phyloP scores from a whole-genome alignment of 352 stramenopile genomes.

The Phytophthora colocasiae region DNA sequence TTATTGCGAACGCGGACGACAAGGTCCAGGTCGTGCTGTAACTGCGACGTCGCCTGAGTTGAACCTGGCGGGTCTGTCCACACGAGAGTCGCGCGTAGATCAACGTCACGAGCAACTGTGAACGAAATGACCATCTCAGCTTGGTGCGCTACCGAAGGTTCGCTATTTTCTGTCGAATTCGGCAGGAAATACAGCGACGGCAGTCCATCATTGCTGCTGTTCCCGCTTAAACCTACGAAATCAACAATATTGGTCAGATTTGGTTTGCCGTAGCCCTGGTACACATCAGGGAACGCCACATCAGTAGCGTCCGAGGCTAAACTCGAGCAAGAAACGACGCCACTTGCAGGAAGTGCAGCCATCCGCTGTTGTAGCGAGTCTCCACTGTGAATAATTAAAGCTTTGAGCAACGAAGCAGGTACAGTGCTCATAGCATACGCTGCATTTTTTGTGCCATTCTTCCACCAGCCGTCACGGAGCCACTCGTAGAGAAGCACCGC shows the following conservation, averaged over 20 bases:
- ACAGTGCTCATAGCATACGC: conserved; percentile 63
- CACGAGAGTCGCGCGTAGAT: conserved; percentile 75
- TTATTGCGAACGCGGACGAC: conserved; percentile 68
- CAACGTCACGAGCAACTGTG: conserved; percentile 64
- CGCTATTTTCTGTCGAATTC: conserved; percentile 70
- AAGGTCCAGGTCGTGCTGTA: conserved; percentile 85
- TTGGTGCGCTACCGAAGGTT: conserved; percentile 59
- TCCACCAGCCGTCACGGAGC: conserved; percentile 85
- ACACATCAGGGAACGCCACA: conserved; percentile 70
- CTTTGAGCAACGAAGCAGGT: conserved; percentile 79
- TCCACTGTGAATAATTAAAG: conserved; percentile 83
- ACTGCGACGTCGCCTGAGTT: conserved; percentile 60
- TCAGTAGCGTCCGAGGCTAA: conserved; percentile 38
- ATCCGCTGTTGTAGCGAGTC: conserved; percentile 63
- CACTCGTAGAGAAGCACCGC: conserved; percentile 81
- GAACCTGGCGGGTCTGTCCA: conserved; percentile 84
- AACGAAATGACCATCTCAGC: conserved; percentile 77
- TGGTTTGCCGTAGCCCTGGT: conserved; percentile 84
- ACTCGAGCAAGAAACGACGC: conserved; percentile 58
- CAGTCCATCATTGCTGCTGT: conserved; percentile 5
- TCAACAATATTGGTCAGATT: conserved; percentile 84
- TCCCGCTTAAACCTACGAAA: conserved; percentile 37
- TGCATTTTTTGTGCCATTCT: conserved; percentile 59
- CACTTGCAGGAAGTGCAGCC: conserved; percentile 38
- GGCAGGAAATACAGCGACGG: conserved; percentile 75